A percentile compares a stretch with the other conserved stretches of the same genome.
These are phyloP conservation scores for Uronychia binucleata DNA, from an alignment of 73 alveolate species.

Conservation along the genomic window DNA sequence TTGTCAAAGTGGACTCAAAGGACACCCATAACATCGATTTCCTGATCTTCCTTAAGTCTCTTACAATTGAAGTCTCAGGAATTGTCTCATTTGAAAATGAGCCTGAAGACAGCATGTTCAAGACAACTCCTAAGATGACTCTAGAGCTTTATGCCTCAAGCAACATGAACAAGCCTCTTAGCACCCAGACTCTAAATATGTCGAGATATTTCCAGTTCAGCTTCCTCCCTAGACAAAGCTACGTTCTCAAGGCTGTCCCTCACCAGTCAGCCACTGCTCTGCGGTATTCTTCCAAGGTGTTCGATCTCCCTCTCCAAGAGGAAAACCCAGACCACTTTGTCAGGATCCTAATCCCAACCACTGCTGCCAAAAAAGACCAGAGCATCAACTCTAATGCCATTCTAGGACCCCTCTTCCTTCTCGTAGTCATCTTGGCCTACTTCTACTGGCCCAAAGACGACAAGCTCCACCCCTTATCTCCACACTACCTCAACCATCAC, in stretches of 20 bases:
- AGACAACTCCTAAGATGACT: constrained; percentile 14
- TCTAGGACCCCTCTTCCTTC: background rate
- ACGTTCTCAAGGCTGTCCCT: constrained; percentile 33
- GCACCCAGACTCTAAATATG: constrained; percentile 13
- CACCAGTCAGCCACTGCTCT: background rate
- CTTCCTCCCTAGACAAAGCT: constrained; percentile 18
- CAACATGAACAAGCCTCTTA: constrained; percentile 16
- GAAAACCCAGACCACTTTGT: background rate
- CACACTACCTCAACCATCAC: too few relatives aligned
- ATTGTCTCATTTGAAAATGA: constrained; percentile 14
- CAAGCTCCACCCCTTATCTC: too few relatives aligned
- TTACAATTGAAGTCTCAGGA: constrained; percentile 61
- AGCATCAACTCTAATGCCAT: background rate
- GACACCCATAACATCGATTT: constrained; percentile 64
- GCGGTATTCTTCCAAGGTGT: background rate
- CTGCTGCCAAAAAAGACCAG: background rate
- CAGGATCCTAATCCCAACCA: background rate
- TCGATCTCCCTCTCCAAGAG: background rate
- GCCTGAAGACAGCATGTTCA: constrained; percentile 18
- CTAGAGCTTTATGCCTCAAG: constrained; percentile 28
- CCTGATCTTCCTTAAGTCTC: constrained; percentile 63
- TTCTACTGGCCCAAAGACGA: background rate
- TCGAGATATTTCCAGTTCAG: constrained; percentile 38
- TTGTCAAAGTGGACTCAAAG: constrained; percentile 46
- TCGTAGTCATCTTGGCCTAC: background rate